Conservation (phyloP, 1,139 yeast species). For the Geotrichum fermentans region DNA sequence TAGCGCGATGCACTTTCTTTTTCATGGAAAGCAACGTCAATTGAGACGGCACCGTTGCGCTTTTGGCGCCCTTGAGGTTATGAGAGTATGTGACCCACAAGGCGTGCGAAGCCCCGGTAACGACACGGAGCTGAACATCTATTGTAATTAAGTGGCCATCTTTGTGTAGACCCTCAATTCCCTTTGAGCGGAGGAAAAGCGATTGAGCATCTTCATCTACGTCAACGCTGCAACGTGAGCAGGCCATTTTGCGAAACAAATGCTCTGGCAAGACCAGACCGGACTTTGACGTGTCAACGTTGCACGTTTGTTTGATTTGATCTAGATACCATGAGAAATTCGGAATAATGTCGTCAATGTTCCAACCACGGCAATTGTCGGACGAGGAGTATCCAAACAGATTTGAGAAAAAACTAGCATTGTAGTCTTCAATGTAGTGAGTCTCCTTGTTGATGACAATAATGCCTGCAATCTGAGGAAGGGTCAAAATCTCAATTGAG, state of each 20-base stretch:
- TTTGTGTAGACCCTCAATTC: constrained; percentile 61
- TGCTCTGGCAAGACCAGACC: constrained; percentile 83
- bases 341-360: constrained; percentile 60
- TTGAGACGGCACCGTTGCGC: constrained; percentile 51
- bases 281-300: constrained; percentile 23
- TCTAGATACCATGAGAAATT: constrained; percentile 53
- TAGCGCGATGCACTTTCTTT: constrained; percentile 25
- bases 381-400: constrained; percentile 60
- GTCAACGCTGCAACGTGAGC: constrained; percentile 22
- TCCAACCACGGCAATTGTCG: constrained; percentile 45
- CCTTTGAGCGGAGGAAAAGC: constrained; percentile 35
- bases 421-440: constrained; percentile 56
- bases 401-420: constrained; percentile 71
- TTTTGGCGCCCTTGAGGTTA: constrained; percentile 26
- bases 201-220: constrained; percentile 19
- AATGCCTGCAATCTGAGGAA: constrained; percentile 85
- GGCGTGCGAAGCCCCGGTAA: constrained; percentile 54
- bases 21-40: constrained; percentile 44
- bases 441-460: constrained; percentile 57
- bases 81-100: constrained; percentile 85
- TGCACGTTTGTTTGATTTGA: constrained; percentile 41
- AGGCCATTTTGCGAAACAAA: constrained; percentile 62
- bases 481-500: constrained; percentile 36
- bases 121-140: constrained; percentile 76
- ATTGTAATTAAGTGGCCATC: constrained; percentile 63